These are phyloP conservation scores for Arabidopsis lyrata DNA, from an alignment of 441 rosid species.

Conservation along the genomic window DNA sequence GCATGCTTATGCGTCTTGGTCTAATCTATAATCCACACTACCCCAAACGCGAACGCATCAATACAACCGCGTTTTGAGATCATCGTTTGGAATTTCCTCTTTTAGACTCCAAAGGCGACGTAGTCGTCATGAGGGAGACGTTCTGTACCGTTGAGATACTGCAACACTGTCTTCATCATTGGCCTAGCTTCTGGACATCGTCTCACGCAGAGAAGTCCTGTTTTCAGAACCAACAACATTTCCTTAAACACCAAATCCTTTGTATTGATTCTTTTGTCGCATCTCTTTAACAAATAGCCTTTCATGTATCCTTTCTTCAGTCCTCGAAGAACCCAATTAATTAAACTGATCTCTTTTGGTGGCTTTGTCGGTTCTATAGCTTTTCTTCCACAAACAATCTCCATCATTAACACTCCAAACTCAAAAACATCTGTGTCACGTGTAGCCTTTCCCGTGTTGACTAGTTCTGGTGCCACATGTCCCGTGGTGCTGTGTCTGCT, in stretches of 20 bases:
- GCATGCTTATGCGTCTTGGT: not conserved
- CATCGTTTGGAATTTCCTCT: not conserved
- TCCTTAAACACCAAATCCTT: conserved; percentile 25
- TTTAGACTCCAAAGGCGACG: conserved; percentile 10
- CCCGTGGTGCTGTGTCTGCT: conserved; percentile 17
- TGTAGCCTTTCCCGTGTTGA: conserved; percentile 22
- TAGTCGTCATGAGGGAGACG: conserved; percentile 27
- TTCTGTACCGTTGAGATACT: conserved; percentile 29
- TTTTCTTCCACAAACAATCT: conserved; percentile 39
- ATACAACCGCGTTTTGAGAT: not conserved
- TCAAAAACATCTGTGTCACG: conserved; percentile 37
- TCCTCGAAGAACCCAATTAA: conserved; percentile 19
- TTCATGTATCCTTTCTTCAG: conserved; percentile 22
- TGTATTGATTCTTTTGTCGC: conserved; percentile 28
- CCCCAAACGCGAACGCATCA: not conserved
- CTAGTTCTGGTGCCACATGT: conserved; percentile 38
- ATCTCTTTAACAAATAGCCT: conserved; percentile 3
- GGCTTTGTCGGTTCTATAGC: conserved; percentile 39
- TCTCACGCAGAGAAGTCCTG: conserved; percentile 24
- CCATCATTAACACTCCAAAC: conserved; percentile 44
- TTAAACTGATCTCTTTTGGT: conserved; percentile 32
- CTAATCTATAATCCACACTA: not conserved
- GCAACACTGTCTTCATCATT: conserved; percentile 20
- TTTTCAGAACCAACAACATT: conserved; percentile 30
- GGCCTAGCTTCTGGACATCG: conserved; percentile 31